These are phyloP conservation scores for Pichia sp. DNA, from an alignment of 1,139 yeast genomes.

Conservation along the genomic window DNA sequence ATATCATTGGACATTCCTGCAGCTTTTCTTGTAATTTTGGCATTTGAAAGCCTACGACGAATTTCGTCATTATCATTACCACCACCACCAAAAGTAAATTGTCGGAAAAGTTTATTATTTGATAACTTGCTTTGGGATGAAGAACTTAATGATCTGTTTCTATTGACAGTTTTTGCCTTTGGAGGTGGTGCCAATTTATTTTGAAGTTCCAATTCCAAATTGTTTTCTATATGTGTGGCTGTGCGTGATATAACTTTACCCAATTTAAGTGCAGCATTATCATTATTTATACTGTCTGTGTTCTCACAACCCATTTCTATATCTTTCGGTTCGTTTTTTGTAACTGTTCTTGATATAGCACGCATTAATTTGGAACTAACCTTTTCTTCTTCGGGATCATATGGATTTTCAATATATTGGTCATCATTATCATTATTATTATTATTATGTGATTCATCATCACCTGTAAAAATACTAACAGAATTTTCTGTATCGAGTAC, in stretches of 20 bases:
- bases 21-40: conserved; percentile 36
- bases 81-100: conserved; percentile 26
- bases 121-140: not conserved
- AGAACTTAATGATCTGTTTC: not conserved
- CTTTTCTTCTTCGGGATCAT: conserved; percentile 24
- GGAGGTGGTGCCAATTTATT: not conserved
- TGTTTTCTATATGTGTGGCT: conserved; percentile 4
- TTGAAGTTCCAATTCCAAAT: conserved; percentile 1
- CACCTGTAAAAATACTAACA: conserved; percentile 4
- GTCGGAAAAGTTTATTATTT: conserved; percentile 20
- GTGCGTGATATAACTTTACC: conserved; percentile 4
- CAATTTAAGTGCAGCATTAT: not conserved
- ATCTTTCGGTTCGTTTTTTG: conserved; percentile 13
- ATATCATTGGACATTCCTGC: conserved; percentile 38
- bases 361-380: conserved; percentile 27
- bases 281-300: not conserved
- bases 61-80: conserved; percentile 28
- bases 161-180: not conserved
- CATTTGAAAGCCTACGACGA: conserved; percentile 30
- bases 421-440: conserved; percentile 4
- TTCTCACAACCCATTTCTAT: conserved; percentile 25
- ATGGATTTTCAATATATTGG: conserved; percentile 16
- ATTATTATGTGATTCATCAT: not conserved
- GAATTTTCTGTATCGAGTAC: not conserved
- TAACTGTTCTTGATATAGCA: conserved; percentile 27